Evolutionary conservation across 1,284 basidiomycete genomes (phyloP), one percentile per base, ranked within the genome.

Genomic region (Cutaneotrichosporon curvatum): DNA sequence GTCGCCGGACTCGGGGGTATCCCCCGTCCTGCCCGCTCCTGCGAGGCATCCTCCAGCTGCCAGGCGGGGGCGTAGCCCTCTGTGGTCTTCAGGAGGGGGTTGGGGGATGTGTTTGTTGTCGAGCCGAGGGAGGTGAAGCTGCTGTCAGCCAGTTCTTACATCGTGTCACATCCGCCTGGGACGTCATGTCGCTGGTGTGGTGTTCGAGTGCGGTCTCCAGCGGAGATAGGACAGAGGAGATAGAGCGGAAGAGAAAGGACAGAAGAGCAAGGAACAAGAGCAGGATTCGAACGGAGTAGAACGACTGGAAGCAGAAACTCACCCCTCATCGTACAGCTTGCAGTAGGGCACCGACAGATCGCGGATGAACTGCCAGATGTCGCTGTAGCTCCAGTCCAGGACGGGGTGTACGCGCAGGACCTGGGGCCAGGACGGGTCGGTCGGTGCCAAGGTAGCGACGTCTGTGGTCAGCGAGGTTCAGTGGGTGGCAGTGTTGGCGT

Each of bases 321-420:
- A 90, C 85, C 95, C 95, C 70, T 86, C 77, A 62, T 98, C 90
- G 62, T 98, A 98, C 35, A 98, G 70, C 22, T 67, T 63, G 65
- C 94, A 98, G 69, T 94, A 98, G 3, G 83, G 84, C 11, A 97
- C 80, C 2, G 81, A 67, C 9, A 94, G 74, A 48, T 76, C 75
- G 7, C 83, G 76, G 31, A 98, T 73, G 72, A 94, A 98, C 1
- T 75, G 72, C 95, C 95, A 98, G 2, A 98, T 81, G 52, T 95
- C 82, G 2, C 73, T 65, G 70, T 98, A 98, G 0, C 80, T 76
- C 94, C 94, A 98, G 65, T 96, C 84, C 41, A 98, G 85, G 59
- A 98, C 87, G 0, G 95, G 94, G 66, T 98, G 94, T 22, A 98
- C 81, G 18, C 94, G 81, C 63, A 92, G 84, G 50, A 94, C 88